phyloP scores from a whole-genome alignment of 2,329 filamentous ascomycete species.

The Orbilia ellipsospora region DNA sequence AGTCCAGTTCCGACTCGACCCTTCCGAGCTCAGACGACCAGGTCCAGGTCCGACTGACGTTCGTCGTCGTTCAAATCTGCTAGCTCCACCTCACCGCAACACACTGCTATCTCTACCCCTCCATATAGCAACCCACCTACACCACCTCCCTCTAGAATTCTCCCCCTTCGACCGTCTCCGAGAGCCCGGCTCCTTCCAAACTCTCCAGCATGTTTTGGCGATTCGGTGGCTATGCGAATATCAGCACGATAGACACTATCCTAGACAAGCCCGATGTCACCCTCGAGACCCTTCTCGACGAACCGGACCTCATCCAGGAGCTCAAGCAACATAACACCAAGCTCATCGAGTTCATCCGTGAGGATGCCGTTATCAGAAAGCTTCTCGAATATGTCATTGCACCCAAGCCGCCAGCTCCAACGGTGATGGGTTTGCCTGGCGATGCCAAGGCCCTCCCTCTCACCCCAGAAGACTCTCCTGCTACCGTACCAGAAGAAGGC shows the following conservation, averaged over 20 bases:
- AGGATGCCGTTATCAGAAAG: constrained; percentile 83
- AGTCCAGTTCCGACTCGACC: not conserved
- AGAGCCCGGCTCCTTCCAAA: constrained; percentile 31
- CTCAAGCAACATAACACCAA: constrained; percentile 98
- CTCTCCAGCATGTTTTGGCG: constrained; percentile 93
- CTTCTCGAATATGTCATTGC: constrained; percentile 92
- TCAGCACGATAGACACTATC: constrained; percentile 94
- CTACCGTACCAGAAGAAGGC: constrained; percentile 17
- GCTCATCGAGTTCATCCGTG: constrained; percentile 93
- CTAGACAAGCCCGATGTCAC: constrained; percentile 95
- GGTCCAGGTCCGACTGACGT: constrained; percentile 28
- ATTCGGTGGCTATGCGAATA: constrained; percentile 98
- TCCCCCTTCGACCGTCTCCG: constrained; percentile 30
- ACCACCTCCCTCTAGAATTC: constrained; percentile 6
- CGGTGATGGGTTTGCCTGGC: constrained; percentile 35
- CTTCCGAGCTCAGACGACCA: constrained; percentile 40
- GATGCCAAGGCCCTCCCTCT: constrained; percentile 60
- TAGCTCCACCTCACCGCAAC: constrained; percentile 54
- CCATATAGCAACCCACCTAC: constrained; percentile 36
- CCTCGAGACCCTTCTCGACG: constrained; percentile 93
- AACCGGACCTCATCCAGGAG: constrained; percentile 95
- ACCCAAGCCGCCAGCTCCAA: constrained; percentile 67
- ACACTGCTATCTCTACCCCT: constrained; percentile 50
- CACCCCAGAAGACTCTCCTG: constrained; percentile 31
- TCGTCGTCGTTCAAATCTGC: constrained; percentile 40